Evolutionary conservation across 768 basidiomycete genomes (phyloP).

Genomic region (Amanita phalloides): DNA sequence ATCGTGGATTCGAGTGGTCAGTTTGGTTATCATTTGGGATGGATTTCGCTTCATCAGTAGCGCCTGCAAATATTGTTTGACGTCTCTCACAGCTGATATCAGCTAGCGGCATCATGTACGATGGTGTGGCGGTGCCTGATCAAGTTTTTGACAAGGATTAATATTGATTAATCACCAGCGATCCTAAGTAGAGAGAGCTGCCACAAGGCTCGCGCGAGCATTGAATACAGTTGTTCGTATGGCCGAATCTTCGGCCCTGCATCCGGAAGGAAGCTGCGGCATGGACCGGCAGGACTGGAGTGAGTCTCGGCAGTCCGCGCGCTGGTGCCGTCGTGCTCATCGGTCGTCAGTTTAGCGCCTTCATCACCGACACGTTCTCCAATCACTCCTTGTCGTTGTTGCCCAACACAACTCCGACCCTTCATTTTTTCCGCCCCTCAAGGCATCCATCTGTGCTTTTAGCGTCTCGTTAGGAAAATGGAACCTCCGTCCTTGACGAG

Average conservation of each 20-base stretch:
- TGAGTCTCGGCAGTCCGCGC: constrained; percentile 4
- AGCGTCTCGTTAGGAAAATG: background rate
- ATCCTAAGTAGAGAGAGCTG: too few relatives aligned
- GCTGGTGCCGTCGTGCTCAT: background rate
- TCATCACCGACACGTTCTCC: constrained; percentile 5
- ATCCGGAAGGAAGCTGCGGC: background rate
- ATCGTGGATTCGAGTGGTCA: too few relatives aligned
- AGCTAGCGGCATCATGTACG: too few relatives aligned
- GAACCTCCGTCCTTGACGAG: background rate
- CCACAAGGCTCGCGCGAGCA: too few relatives aligned
- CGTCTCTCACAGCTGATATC: too few relatives aligned
- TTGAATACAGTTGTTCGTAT: too few relatives aligned
- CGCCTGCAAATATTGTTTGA: too few relatives aligned
- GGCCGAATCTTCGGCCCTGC: background rate
- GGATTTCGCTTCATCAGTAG: too few relatives aligned
- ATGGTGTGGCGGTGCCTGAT: too few relatives aligned
- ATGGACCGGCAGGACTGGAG: constrained; percentile 6
- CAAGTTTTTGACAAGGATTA: too few relatives aligned
- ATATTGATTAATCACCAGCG: too few relatives aligned
- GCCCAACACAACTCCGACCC: background rate
- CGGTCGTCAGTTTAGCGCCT: constrained; percentile 3
- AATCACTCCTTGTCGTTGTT: background rate
- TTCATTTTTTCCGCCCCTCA: background rate
- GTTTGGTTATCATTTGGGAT: too few relatives aligned
- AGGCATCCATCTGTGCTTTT: background rate